Conservation (phyloP, 805 yeast species). For the Starmerella scarabaei region DNA sequence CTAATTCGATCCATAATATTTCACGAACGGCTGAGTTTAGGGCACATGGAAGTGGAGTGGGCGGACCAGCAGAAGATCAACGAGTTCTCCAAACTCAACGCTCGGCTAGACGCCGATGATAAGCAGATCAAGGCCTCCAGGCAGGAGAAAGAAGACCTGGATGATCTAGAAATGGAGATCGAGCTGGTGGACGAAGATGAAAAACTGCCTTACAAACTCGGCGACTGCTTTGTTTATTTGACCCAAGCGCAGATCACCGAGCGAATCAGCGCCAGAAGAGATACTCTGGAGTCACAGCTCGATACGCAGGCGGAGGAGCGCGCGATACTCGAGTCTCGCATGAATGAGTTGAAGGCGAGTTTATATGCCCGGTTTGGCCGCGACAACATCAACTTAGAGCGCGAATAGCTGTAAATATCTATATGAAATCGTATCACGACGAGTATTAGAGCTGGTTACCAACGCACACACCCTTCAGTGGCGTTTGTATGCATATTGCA, state of each 20-base stretch:
- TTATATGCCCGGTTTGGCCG: constrained; percentile 82
- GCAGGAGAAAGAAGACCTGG: constrained; percentile 74
- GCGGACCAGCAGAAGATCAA: constrained; percentile 85
- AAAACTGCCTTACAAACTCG: constrained; percentile 49
- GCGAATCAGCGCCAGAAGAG: constrained; percentile 51
- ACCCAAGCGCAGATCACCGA: constrained; percentile 54
- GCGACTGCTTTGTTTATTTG: constrained; percentile 63
- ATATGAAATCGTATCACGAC: not conserved
- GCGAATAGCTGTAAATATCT: constrained; percentile 23
- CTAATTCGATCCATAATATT: too few species aligned
- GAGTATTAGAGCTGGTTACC: not conserved
- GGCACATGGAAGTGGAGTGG: constrained; percentile 46
- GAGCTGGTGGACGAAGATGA: constrained; percentile 63
- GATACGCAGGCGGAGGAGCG: constrained; percentile 35
- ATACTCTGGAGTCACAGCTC: constrained; percentile 39
- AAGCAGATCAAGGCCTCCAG: constrained; percentile 37
- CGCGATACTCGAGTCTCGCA: constrained; percentile 39
- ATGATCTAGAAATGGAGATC: constrained; percentile 71
- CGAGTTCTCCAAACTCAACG: constrained; percentile 69
- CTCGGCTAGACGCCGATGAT: constrained; percentile 48
- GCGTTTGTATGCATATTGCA: too few species aligned
- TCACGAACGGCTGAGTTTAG: not conserved
- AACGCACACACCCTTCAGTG: too few species aligned
- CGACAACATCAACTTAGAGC: constrained; percentile 66
- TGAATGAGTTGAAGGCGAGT: constrained; percentile 52